A percentile compares a stretch with the other conserved stretches of the same genome.
These are phyloP conservation scores for Arachis hypogaea DNA, from an alignment of 306 rosid species.

Conservation along the genomic window DNA sequence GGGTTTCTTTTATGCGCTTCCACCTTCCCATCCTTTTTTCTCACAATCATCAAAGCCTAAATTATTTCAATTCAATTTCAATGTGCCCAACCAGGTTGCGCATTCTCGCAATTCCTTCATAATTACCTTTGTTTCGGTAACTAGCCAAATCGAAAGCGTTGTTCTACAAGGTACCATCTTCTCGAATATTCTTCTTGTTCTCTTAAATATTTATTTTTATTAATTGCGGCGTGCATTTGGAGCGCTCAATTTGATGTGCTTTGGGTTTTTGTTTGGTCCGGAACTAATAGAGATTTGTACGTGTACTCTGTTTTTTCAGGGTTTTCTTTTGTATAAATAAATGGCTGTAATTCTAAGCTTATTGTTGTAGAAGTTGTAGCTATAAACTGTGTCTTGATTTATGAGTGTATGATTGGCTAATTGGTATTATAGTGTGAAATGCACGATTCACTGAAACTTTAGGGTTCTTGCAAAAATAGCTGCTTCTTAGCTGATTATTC, in stretches of 20 bases:
- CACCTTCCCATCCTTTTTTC: not conserved
- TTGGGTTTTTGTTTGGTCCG: not conserved
- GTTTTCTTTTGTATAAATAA: not conserved
- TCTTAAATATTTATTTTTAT: not conserved
- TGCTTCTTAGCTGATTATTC: slow-evolving; percentile 4
- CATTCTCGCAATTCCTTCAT: not conserved
- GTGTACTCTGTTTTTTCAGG: not conserved
- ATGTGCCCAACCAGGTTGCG: not conserved
- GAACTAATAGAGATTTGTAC: not conserved
- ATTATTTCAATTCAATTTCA: not conserved
- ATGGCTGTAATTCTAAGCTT: not conserved
- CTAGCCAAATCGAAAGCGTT: not conserved
- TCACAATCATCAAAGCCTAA: not conserved
- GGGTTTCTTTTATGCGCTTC: not conserved
- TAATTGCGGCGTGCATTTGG: slow-evolving; percentile 16
- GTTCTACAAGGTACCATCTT: slow-evolving; percentile 1
- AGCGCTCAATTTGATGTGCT: not conserved
- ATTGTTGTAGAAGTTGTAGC: not conserved
- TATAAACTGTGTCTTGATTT: not conserved
- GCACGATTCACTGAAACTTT: not conserved
- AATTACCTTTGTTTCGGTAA: not conserved
- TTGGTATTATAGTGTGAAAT: slow-evolving; percentile 1
- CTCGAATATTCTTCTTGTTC: not conserved
- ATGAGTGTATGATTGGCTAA: not conserved
- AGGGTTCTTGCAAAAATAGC: not conserved